Evolutionary conservation across 108 stramenopile genomes (phyloP), one percentile per base, ranked within the genome.

Genomic region (Stephanodiscus triporus): DNA sequence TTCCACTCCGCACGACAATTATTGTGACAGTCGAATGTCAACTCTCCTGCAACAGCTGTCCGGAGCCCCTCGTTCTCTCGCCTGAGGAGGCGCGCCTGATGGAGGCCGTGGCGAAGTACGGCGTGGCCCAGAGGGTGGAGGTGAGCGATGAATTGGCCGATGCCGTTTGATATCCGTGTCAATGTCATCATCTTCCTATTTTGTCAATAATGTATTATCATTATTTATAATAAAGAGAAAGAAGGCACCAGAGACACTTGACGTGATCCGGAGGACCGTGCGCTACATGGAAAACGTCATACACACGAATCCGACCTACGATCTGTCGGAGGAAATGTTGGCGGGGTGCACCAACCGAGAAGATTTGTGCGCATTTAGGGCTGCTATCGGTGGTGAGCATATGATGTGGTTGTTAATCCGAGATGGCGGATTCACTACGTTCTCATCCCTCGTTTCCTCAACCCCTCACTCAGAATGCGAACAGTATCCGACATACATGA

Each of bases 341-440:
- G 84, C 73, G 3, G 63, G 78, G 42, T 95, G 94, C 57, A 37
- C 23, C 16, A 94, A 94, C 65, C 51, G 58, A n/a, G 75, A 95
- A 50, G 82, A 78, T 2, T 63, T 89, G 1, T 93, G 94, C 75
- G 66, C 84, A 10, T 92, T 82, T 67, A 92, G 94, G 94, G 86
- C 82, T n/a, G 75, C 72, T 0, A 77, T 85, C n/a, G 89, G 87
- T 4, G 69, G 56, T 57, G 10, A 57, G 56, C 2, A 29, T 19
- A 5, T 55, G 34, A 24, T 30, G 16, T 54, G 16, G 6, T 40
- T n/a, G n/a, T 9, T 67, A 19, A 9, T 17, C 36, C 17, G 5
- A 45, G 2, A 17, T 17, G 14, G 11, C 2, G 13, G 14, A n/a
- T n/a, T n/a, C n/a, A n/a, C n/a, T n/a, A n/a, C n/a, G n/a, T n/a